Evolutionary conservation across 2,329 filamentous ascomycete genomes (phyloP), one percentile per base, ranked within the genome.

Genomic region (Trichoderma endophyticum): DNA sequence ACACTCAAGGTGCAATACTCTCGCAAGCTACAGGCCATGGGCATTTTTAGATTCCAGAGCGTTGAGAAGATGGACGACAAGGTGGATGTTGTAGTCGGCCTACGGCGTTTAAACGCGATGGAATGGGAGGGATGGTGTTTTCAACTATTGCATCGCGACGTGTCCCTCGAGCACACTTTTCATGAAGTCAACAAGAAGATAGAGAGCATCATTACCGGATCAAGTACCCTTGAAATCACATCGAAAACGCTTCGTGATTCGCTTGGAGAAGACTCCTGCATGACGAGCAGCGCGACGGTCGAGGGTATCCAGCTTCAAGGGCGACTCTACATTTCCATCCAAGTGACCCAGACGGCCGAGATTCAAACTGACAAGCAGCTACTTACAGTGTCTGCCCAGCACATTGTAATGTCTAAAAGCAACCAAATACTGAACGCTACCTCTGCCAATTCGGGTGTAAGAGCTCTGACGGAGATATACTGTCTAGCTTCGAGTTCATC

Each of bases 111-210:
- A n/a, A 72, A 72, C 26, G 24, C 70, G 4, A 72, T 72, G 70
- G 70, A 69, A 26, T 72, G 70, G 70, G 64, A 72, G 11, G 70
- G 70, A 11, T 72, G 70, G 70, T 72, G 70, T 32, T 72, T 72
- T 7, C 70, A 72, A 43, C 4, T 62, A 18, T 61, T 32, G 18
- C 43, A 43, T n/a, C 64, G 64, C 8, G 34, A 39, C 15, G 15
- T 11, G 3, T 30, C 70, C 4, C 70, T 72, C 15, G 70, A 72
- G 24, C 15, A 61, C 11, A 24, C 43, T 2, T 72, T 69, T 24
- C 63, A 60, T 8, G n/a, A 72, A 3, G 36, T 69, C 21, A 72
- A 72, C 32, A 51, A 63, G 9, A 30, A 30, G 21, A 72, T 72
- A 34, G 70, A 70, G 8, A 28, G 21, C 24, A 62, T 57, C 6